These are phyloP conservation scores for Colletotrichum cordylinicola DNA, from an alignment of 2,329 filamentous ascomycete genomes.

Conservation along the genomic window DNA sequence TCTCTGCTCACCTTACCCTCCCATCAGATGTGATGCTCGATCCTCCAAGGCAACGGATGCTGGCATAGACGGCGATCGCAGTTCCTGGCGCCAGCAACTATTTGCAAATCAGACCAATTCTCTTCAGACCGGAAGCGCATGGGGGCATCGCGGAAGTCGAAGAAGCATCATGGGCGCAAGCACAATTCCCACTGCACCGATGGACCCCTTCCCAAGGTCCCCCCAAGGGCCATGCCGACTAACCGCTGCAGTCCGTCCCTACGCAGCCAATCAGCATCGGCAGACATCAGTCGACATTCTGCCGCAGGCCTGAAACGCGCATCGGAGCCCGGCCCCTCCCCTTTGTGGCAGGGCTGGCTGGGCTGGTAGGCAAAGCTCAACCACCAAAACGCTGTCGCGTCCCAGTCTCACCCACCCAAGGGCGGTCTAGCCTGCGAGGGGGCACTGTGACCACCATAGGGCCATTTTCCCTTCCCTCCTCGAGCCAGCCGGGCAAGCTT, in stretches of 20 bases:
- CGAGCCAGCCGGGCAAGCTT: background rate
- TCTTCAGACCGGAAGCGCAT: background rate
- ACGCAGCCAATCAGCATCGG: slow-evolving; percentile 7
- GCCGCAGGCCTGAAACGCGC: slow-evolving; percentile 26
- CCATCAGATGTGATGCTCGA: background rate
- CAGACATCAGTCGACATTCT: slow-evolving; percentile 27
- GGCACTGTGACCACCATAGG: slow-evolving; percentile 19
- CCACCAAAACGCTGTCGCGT: slow-evolving; percentile 16
- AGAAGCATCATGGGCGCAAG: background rate
- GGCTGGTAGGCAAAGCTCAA: background rate
- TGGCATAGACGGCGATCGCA: background rate
- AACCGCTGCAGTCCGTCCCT: slow-evolving; percentile 16
- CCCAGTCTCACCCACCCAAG: slow-evolving; percentile 17
- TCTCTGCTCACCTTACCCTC: background rate
- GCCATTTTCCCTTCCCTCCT: slow-evolving; percentile 22
- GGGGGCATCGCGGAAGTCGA: background rate
- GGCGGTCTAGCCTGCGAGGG: slow-evolving; percentile 17
- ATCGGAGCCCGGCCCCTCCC: slow-evolving; percentile 9
- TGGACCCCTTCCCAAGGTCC: slow-evolving; percentile 6
- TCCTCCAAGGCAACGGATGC: background rate
- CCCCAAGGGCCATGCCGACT: slow-evolving; percentile 1
- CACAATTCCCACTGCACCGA: background rate
- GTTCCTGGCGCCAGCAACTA: background rate
- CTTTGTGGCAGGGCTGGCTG: slow-evolving; percentile 1
- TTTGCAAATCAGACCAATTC: background rate